These are phyloP conservation scores for Epichloe aotearoae DNA, from an alignment of 2,329 filamentous ascomycete species.

Conservation along the genomic window DNA sequence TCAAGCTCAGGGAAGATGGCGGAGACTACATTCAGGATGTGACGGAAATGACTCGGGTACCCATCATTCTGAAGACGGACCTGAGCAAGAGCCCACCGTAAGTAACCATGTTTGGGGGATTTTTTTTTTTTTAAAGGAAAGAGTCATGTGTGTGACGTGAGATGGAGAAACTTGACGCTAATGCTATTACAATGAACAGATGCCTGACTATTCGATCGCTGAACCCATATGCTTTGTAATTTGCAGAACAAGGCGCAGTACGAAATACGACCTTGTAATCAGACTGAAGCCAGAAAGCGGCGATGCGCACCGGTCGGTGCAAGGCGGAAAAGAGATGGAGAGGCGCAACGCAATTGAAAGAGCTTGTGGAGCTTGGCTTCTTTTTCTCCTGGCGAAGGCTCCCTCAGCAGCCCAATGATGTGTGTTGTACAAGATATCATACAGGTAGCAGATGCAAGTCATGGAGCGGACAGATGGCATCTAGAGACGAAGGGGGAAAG, in stretches of 20 bases:
- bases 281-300: slow-evolving; percentile 4
- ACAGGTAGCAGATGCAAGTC: slow-evolving; percentile 5
- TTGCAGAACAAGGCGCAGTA: neutral
- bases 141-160: neutral
- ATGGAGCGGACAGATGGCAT: slow-evolving; percentile 2
- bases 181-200: slow-evolving; percentile 27
- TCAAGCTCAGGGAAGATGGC: slow-evolving; percentile 79
- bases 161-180: neutral
- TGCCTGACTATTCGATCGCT: slow-evolving; percentile 74
- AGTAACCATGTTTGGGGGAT: slow-evolving; percentile 38
- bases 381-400: neutral
- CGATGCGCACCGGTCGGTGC: neutral
- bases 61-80: slow-evolving; percentile 97
- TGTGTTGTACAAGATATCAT: slow-evolving; percentile 11
- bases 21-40: slow-evolving; percentile 98
- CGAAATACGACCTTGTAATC: neutral
- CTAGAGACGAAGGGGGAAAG: neutral
- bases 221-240: slow-evolving; percentile 59
- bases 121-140: neutral
- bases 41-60: slow-evolving; percentile 91
- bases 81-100: slow-evolving; percentile 98
- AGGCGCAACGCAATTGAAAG: slow-evolving; percentile 1
- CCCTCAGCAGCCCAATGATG: slow-evolving; percentile 5
- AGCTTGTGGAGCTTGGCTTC: slow-evolving; percentile 2
- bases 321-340: slow-evolving; percentile 1